Conservation (phyloP, 192 early-diverging fungal genomes). For the Podila epigama region DNA sequence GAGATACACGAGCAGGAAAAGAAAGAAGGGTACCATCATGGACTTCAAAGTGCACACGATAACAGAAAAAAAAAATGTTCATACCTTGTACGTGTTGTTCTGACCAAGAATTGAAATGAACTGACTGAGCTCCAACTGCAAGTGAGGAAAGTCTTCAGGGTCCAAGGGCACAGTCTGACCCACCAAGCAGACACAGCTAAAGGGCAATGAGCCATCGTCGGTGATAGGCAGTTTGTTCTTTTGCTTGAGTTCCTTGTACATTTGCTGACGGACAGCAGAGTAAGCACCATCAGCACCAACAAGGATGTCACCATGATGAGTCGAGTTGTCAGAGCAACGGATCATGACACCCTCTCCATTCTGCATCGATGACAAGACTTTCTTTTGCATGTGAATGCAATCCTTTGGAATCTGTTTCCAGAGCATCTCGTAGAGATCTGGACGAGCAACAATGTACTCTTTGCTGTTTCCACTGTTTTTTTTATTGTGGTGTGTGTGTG, state of each 20-base stretch:
- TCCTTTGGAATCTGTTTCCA: not conserved
- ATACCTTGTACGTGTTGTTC: not conserved
- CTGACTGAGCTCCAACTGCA: not conserved
- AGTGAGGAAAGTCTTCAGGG: not conserved
- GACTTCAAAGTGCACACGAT: not conserved
- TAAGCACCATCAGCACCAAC: not conserved
- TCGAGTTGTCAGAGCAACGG: not conserved
- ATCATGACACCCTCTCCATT: not conserved
- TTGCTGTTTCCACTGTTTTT: not conserved
- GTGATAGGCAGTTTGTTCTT: not conserved
- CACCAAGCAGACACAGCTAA: not conserved
- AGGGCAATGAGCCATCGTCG: not conserved
- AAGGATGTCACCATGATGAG: not conserved
- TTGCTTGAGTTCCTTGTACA: not conserved
- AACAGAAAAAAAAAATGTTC: not conserved
- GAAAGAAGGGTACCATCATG: too few relatives aligned
- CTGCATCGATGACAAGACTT: not conserved
- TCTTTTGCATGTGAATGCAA: not conserved
- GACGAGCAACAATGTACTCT: not conserved
- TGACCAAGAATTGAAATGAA: not conserved
- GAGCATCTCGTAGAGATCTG: not conserved
- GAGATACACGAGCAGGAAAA: too few relatives aligned
- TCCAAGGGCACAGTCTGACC: not conserved
- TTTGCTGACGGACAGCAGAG: not conserved
- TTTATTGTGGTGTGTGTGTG: not conserved